These are phyloP conservation scores for Camelina hispida DNA, from an alignment of 345 rosid genomes.

Conservation along the genomic window DNA sequence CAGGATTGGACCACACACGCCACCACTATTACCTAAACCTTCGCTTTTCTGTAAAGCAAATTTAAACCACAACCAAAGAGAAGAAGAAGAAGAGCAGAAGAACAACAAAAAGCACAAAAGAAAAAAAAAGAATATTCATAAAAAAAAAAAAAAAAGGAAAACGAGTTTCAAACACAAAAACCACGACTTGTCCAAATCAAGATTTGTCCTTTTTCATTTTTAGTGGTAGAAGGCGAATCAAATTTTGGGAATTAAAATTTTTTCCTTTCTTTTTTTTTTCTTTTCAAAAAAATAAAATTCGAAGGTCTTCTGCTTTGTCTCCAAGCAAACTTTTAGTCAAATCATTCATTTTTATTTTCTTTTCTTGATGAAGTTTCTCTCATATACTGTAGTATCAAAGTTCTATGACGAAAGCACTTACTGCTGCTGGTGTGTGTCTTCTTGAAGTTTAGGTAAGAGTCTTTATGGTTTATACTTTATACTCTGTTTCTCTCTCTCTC, in stretches of 20 bases:
- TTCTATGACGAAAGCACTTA: conserved; percentile 7
- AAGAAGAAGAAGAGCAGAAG: conserved; percentile 1
- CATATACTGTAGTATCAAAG: conserved; percentile 3
- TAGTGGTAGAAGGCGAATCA: conserved; percentile 24
- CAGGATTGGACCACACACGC: conserved; percentile 22
- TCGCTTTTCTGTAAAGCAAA: conserved; percentile 40
- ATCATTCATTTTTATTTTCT: neutral
- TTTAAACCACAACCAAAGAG: neutral
- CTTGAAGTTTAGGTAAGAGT: conserved; percentile 42
- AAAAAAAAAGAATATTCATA: neutral
- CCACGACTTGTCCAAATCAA: conserved; percentile 41
- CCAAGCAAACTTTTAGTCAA: conserved; percentile 57
- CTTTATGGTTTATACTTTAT: neutral
- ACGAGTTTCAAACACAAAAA: conserved; percentile 6
- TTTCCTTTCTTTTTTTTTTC: neutral
- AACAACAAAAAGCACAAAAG: neutral
- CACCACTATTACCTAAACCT: conserved; percentile 39
- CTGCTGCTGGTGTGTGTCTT: neutral
- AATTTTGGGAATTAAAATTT: conserved; percentile 14
- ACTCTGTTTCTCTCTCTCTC: conserved; percentile 11
- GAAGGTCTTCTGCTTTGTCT: conserved; percentile 57
- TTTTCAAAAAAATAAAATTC: neutral
- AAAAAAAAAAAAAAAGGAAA: neutral
- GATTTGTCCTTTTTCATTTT: conserved; percentile 11
- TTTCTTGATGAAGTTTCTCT: conserved; percentile 2